Conservation (phyloP, 1,284 basidiomycete species). For the Cutaneotrichosporon cutaneum region DNA sequence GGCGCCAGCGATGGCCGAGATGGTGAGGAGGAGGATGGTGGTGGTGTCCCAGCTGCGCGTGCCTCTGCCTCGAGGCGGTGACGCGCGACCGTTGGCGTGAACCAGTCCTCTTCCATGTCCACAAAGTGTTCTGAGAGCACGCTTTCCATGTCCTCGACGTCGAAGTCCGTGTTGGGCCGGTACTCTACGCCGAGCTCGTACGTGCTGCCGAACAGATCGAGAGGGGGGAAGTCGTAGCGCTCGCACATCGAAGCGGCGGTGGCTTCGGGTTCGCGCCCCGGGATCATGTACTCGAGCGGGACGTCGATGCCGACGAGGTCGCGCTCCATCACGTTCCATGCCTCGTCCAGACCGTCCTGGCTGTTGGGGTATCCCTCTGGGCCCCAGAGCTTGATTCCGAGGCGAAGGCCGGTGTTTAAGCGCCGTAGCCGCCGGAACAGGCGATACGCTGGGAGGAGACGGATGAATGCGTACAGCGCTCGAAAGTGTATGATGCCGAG, state of each 20-base stretch:
- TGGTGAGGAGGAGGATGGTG: neutral
- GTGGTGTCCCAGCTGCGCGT: neutral
- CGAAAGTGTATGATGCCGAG: slow-evolving; percentile 51
- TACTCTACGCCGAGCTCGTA: slow-evolving; percentile 41
- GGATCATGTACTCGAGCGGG: slow-evolving; percentile 35
- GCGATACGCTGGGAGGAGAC: slow-evolving; percentile 46
- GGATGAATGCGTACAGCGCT: slow-evolving; percentile 44
- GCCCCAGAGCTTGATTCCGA: slow-evolving; percentile 52
- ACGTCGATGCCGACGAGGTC: slow-evolving; percentile 43
- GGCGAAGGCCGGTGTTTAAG: slow-evolving; percentile 42
- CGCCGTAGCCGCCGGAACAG: slow-evolving; percentile 43
- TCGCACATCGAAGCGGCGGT: slow-evolving; percentile 9
- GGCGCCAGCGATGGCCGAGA: neutral
- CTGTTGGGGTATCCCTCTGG: slow-evolving; percentile 42
- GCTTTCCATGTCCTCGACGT: slow-evolving; percentile 49
- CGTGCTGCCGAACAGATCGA: slow-evolving; percentile 44
- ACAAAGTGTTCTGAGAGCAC: slow-evolving; percentile 47
- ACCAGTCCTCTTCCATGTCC: slow-evolving; percentile 53
- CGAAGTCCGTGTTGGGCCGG: slow-evolving; percentile 46
- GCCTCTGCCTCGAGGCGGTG: slow-evolving; percentile 33
- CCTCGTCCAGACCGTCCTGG: slow-evolving; percentile 34
- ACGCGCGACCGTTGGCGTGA: slow-evolving; percentile 49
- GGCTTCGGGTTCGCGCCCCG: slow-evolving; percentile 21
- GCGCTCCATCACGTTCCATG: slow-evolving; percentile 50
- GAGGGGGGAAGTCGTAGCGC: slow-evolving; percentile 37